Evolutionary conservation across 129 eudicot genomes (phyloP).

Genomic region (Rutidosis leptorrhynchoides): DNA sequence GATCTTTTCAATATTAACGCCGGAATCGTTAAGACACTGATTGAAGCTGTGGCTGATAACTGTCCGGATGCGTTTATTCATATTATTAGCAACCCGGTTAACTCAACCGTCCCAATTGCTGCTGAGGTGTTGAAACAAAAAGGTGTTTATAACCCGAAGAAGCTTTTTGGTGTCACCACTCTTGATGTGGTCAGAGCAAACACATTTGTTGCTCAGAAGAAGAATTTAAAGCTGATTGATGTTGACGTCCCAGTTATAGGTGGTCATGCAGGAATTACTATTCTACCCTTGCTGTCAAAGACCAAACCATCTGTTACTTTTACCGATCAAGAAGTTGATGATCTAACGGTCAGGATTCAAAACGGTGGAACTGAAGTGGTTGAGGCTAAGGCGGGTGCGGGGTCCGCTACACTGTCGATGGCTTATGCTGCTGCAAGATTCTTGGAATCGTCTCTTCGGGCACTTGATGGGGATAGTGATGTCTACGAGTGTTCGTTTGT

Average conservation of each 20-base stretch:
- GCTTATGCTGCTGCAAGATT: conserved; percentile 85
- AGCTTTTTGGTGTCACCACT: conserved; percentile 82
- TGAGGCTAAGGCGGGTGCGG: conserved; percentile 89
- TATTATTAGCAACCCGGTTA: conserved; percentile 77
- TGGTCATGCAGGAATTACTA: conserved; percentile 82
- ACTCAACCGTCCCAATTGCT: conserved; percentile 80
- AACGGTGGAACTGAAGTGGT: conserved; percentile 87
- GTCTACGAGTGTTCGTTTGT: conserved; percentile 71
- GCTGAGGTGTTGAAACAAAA: conserved; percentile 71
- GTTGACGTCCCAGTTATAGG: conserved; percentile 84
- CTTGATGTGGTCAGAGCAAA: conserved; percentile 87
- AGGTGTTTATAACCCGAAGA: conserved; percentile 72
- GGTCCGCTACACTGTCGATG: conserved; percentile 86
- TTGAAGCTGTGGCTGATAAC: conserved; percentile 82
- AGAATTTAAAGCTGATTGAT: conserved; percentile 68
- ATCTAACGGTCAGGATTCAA: conserved; percentile 72
- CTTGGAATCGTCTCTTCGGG: conserved; percentile 77
- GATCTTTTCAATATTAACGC: conserved; percentile 84
- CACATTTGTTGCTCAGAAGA: conserved; percentile 73
- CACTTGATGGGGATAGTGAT: conserved; percentile 69
- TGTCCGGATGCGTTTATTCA: conserved; percentile 79
- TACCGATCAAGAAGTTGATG: conserved; percentile 56
- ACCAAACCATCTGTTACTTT: conserved; percentile 61
- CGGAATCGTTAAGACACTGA: conserved; percentile 53
- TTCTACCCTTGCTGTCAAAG: conserved; percentile 69